A percentile compares a stretch with the other conserved stretches of the same genome.
These are phyloP conservation scores for Myxozyma neglecta DNA, from an alignment of 805 yeast species.

Conservation along the genomic window DNA sequence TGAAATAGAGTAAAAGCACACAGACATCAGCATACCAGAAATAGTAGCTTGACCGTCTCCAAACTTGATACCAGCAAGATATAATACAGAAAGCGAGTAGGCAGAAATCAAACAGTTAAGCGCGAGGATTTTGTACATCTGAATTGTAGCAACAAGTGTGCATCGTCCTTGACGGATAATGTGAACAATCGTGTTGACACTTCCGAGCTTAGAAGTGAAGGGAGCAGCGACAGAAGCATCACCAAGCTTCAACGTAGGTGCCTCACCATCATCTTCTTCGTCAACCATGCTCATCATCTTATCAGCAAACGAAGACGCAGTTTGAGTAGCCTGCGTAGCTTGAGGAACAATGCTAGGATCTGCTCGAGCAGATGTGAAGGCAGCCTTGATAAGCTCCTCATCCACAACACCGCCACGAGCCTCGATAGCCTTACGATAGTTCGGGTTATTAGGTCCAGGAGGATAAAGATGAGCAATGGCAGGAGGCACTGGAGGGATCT, in stretches of 20 bases:
- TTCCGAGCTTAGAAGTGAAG: conserved; percentile 89
- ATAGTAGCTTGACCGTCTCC: conserved; percentile 98
- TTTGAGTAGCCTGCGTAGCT: conserved; percentile 38
- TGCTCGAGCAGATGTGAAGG: conserved; percentile 35
- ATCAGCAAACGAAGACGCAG: conserved; percentile 57
- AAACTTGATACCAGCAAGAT: conserved; percentile 94
- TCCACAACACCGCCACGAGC: conserved; percentile 76
- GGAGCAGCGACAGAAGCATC: conserved; percentile 99
- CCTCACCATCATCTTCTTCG: conserved; percentile 71
- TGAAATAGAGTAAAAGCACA: conserved; percentile 92
- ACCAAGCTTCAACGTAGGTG: conserved; percentile 90
- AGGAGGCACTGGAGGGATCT: conserved; percentile 75
- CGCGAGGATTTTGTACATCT: conserved; percentile 97
- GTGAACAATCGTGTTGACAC: conserved; percentile 88
- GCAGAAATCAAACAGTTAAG: conserved; percentile 96
- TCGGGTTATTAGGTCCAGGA: conserved; percentile 90
- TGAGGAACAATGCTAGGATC: conserved; percentile 10
- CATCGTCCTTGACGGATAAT: conserved; percentile 97
- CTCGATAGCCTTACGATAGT: conserved; percentile 81
- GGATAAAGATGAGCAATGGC: conserved; percentile 94
- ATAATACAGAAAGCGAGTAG: conserved; percentile 88
- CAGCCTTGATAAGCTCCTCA: conserved; percentile 54
- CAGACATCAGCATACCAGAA: conserved; percentile 87
- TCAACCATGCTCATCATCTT: conserved; percentile 56
- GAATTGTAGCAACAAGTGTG: conserved; percentile 94